Conservation (phyloP, 495 filamentous ascomycete genomes). For the Penicillium mononematosum region DNA sequence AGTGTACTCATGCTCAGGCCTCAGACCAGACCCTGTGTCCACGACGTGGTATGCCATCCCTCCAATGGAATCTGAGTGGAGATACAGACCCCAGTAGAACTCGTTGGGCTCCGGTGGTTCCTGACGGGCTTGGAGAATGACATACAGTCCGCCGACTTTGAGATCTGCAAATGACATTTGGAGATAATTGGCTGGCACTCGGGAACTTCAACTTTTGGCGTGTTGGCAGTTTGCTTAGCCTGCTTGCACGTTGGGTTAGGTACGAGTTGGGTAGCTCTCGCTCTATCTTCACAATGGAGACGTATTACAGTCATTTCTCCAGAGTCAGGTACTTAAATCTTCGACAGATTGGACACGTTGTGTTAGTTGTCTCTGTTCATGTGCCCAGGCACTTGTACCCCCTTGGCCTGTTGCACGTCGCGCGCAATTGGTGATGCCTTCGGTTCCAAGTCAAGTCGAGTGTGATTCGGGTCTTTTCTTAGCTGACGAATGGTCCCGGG, state of each 20-base stretch:
- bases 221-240: background rate
- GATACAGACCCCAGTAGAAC: constrained; percentile 27
- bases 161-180: constrained; percentile 10
- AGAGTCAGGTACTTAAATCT: background rate
- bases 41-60: constrained; percentile 24
- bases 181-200: background rate
- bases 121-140: constrained; percentile 15
- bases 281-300: background rate
- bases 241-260: background rate
- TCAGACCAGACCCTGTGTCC: constrained; percentile 17
- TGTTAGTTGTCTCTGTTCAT: background rate
- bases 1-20: constrained; percentile 14
- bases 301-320: background rate
- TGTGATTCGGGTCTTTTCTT: background rate
- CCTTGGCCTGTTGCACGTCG: background rate
- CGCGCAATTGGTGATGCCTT: background rate
- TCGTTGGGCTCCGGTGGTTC: constrained; percentile 22
- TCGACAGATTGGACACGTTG: background rate
- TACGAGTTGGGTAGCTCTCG: background rate
- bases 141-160: constrained; percentile 17
- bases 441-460: background rate
- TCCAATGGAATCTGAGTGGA: constrained; percentile 7
- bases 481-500: background rate
- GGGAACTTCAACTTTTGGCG: background rate
- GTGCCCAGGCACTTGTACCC: background rate